Evolutionary conservation across 2,329 filamentous ascomycete genomes (phyloP).

Genomic region (Chaetomiaceae sp.): DNA sequence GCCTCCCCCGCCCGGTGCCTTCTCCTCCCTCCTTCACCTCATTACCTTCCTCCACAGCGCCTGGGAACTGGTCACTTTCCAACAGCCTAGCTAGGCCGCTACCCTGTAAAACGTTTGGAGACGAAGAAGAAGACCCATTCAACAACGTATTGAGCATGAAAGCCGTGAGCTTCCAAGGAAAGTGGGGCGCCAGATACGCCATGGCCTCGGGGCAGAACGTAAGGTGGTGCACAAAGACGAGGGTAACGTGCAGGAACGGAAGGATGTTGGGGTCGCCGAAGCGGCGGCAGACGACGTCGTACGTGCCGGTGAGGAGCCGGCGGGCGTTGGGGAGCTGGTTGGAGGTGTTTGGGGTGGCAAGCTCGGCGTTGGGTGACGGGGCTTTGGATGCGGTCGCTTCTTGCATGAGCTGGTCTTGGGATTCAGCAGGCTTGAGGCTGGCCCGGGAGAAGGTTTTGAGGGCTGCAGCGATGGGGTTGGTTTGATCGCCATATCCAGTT

Average conservation of each 20-base stretch:
- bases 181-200: constrained; percentile 37
- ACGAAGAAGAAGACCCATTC: constrained; percentile 12
- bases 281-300: constrained; percentile 45
- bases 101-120: not conserved
- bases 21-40: constrained; percentile 19
- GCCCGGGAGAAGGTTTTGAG: constrained; percentile 35
- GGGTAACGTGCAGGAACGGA: constrained; percentile 57
- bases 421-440: constrained; percentile 12
- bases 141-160: constrained; percentile 35
- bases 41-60: constrained; percentile 32
- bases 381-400: not conserved
- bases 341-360: constrained; percentile 19
- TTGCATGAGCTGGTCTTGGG: constrained; percentile 24
- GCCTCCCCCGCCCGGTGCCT: not conserved
- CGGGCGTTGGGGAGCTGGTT: constrained; percentile 27
- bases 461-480: constrained; percentile 43
- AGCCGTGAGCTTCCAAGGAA: constrained; percentile 38
- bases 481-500: constrained; percentile 50
- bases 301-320: constrained; percentile 41
- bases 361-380: not conserved
- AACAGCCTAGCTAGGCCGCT: constrained; percentile 30
- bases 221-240: constrained; percentile 54
- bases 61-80: constrained; percentile 42
- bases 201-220: constrained; percentile 39
- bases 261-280: constrained; percentile 55